Evolutionary conservation across 805 yeast species (phyloP).

Genomic region (Barnettozyma wickerhamii): DNA sequence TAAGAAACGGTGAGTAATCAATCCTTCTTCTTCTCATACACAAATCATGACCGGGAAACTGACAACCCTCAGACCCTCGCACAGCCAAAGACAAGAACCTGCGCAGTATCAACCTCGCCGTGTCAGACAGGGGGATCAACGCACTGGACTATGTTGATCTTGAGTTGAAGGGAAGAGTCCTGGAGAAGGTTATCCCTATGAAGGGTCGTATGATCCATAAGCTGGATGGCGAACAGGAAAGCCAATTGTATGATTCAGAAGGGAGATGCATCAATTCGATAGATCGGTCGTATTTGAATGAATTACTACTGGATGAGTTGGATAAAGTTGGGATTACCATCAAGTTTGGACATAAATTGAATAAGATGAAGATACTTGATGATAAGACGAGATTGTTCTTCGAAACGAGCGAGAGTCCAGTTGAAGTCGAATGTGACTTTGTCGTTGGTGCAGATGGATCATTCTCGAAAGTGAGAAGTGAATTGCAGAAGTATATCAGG

Average conservation of each 20-base stretch:
- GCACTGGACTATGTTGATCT: constrained; percentile 62
- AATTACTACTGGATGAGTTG: constrained; percentile 58
- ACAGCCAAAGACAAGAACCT: constrained; percentile 34
- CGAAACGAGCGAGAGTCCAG: constrained; percentile 17
- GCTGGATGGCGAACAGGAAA: constrained; percentile 51
- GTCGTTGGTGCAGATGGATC: constrained; percentile 87
- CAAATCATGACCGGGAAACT: neutral
- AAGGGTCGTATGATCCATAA: constrained; percentile 88
- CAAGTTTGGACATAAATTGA: constrained; percentile 54
- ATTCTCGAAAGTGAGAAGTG: constrained; percentile 66
- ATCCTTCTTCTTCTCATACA: neutral
- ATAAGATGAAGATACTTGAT: constrained; percentile 32
- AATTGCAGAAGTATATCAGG: constrained; percentile 59
- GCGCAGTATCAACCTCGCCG: constrained; percentile 81
- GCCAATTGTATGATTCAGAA: constrained; percentile 73
- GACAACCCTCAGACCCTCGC: constrained; percentile 48
- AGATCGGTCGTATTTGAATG: constrained; percentile 69
- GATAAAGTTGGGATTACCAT: constrained; percentile 44
- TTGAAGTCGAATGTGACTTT: constrained; percentile 40
- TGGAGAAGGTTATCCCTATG: constrained; percentile 74
- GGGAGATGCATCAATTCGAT: constrained; percentile 79
- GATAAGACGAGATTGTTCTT: constrained; percentile 23
- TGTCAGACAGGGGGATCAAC: constrained; percentile 77
- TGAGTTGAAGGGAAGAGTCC: constrained; percentile 49
- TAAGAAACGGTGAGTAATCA: constrained; percentile 34